phyloP scores from a whole-genome alignment of 2,329 filamentous ascomycete genomes.

The Tolypocladium endophyticum region DNA sequence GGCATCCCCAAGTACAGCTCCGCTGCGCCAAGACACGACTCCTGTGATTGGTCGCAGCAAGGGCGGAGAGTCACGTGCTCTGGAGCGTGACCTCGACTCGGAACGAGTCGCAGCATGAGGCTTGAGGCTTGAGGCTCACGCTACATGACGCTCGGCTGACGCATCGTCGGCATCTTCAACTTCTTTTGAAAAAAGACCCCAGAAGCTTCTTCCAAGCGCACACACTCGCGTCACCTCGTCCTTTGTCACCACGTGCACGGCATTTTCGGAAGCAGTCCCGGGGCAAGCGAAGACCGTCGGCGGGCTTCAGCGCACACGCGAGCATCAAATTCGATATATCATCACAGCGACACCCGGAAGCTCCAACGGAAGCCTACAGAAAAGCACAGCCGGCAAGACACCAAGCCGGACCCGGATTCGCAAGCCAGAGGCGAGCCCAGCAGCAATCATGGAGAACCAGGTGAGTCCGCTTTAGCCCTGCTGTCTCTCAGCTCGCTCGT shows the following conservation, averaged over 20 bases:
- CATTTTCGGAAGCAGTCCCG: neutral
- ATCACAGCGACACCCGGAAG: neutral
- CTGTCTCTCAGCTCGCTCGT: neutral
- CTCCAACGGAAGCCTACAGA: neutral
- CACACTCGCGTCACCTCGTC: neutral
- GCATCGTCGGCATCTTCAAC: neutral
- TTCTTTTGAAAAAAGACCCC: neutral
- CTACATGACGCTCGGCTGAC: neutral
- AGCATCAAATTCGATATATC: neutral
- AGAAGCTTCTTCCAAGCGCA: neutral
- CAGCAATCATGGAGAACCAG: conserved; percentile 10
- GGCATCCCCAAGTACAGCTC: neutral
- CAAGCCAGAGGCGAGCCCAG: neutral
- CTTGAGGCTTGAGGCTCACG: neutral
- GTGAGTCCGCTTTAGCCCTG: conserved; percentile 5
- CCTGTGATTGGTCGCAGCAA: neutral
- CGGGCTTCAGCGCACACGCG: neutral
- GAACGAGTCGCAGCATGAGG: neutral
- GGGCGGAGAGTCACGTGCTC: neutral
- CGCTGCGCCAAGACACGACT: neutral
- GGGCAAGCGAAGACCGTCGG: neutral
- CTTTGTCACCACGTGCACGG: neutral
- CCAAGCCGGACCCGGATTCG: neutral
- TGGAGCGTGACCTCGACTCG: neutral
- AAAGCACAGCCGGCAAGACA: neutral